Evolutionary conservation across 345 rosid genomes (phyloP), one percentile per base, ranked within the genome.

Genomic region (Citrus hindsii): DNA sequence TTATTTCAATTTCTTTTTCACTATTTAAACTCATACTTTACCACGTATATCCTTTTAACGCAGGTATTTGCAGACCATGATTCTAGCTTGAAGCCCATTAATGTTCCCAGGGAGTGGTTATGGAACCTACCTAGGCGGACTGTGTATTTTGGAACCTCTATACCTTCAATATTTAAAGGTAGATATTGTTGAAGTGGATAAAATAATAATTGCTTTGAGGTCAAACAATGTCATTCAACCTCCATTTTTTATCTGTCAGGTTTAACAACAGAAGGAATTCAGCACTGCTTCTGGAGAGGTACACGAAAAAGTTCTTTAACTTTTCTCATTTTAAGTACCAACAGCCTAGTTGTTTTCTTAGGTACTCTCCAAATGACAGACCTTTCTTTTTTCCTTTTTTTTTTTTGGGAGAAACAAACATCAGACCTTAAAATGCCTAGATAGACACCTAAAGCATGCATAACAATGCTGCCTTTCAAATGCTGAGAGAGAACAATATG

Each of bases 281-380:
- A 94, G 70, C 88, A 91, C 76, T 92, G 97, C 89, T 94, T 96
- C 86, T 94, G 99, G 99, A 92, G 88, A 91, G 98, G 98, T 94
- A 85, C 24, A 80, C 19, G 21, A 46, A 48, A 59, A 67, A 67
- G 33, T 18, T 80, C 59, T 76, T 35, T 42, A 70, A 69, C 22
- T 2, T 35, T 40, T 63, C 63, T 42, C 62, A 56, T 66, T 60
- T 53, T 79, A 28, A 60, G 76, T n/a, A 33, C 28, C 25, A 59
- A 58, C 4, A 79, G 27, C 76, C 67, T 28, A 56, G 60, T 71
- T 71, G 66, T 66, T 59, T 42, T 67, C 37, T 69, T 55, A 27
- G 51, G 60, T 55, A 75, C 28, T 14, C 58, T 71, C 69, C 62
- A 79, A 46, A 46, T 46, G 51, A 46, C 51, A 46, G 51, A 13